A percentile compares a stretch with the other conserved stretches of the same genome.
Evolutionary conservation across 805 yeast genomes (phyloP).

Genomic region (Wickerhamomyces canadensis): DNA sequence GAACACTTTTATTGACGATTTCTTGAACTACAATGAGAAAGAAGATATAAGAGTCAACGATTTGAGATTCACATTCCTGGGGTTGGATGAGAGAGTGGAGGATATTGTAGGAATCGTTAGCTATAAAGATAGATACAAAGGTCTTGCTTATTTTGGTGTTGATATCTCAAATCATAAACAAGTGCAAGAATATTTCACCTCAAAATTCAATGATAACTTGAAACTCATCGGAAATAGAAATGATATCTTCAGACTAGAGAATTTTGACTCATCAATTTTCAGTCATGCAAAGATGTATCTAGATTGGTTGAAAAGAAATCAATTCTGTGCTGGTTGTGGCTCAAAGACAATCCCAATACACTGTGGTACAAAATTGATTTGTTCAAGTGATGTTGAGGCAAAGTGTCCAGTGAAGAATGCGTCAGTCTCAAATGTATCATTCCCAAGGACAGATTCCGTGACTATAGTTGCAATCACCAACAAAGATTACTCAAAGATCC

Average conservation of each 20-base stretch:
- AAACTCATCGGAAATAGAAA: slow-evolving; percentile 6
- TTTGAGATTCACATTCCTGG: slow-evolving; percentile 41
- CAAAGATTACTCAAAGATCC: slow-evolving; percentile 49
- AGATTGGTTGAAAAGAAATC: slow-evolving; percentile 77
- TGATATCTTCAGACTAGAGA: slow-evolving; percentile 19
- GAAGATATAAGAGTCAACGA: slow-evolving; percentile 25
- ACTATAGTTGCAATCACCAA: slow-evolving; percentile 77
- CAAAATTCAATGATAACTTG: neutral
- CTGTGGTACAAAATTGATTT: slow-evolving; percentile 59
- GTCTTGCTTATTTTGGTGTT: slow-evolving; percentile 60
- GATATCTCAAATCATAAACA: slow-evolving; percentile 33
- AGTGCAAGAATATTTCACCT: neutral
- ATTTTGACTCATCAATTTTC: slow-evolving; percentile 56
- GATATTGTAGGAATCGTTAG: slow-evolving; percentile 27
- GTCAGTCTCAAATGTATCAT: slow-evolving; percentile 67
- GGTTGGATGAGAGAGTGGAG: slow-evolving; percentile 38
- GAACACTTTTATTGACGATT: slow-evolving; percentile 9
- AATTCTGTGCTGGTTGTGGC: slow-evolving; percentile 90
- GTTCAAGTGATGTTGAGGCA: slow-evolving; percentile 28
- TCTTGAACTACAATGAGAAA: slow-evolving; percentile 8
- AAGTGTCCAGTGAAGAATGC: slow-evolving; percentile 34
- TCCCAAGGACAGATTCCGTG: slow-evolving; percentile 91
- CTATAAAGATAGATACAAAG: slow-evolving; percentile 45
- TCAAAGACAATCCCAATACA: slow-evolving; percentile 49
- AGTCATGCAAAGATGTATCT: slow-evolving; percentile 80